phyloP scores from a whole-genome alignment of 2,329 filamentous ascomycete species.

The Eutypella sp. region DNA sequence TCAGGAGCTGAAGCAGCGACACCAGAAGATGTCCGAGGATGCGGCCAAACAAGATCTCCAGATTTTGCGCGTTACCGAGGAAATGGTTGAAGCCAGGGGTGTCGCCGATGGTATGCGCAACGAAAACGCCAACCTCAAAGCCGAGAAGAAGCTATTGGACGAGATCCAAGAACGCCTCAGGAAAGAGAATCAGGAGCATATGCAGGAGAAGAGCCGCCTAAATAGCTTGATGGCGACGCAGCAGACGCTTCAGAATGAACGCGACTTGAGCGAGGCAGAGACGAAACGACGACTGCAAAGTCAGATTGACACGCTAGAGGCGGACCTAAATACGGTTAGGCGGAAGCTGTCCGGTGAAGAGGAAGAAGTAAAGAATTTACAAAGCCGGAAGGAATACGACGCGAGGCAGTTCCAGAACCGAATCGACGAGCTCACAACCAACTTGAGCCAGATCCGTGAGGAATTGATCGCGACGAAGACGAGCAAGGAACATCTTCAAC shows the following conservation, averaged over 20 bases:
- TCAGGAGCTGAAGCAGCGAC: constrained; percentile 77
- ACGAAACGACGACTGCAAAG: constrained; percentile 72
- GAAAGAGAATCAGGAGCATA: constrained; percentile 80
- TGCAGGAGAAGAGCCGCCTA: constrained; percentile 78
- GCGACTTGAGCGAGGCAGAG: constrained; percentile 79
- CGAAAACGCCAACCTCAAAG: constrained; percentile 88
- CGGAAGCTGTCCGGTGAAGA: constrained; percentile 77
- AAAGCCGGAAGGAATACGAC: constrained; percentile 85
- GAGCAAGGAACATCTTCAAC: constrained; percentile 81
- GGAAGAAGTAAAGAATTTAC: constrained; percentile 78
- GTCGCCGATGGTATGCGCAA: constrained; percentile 81
- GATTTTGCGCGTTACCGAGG: constrained; percentile 88
- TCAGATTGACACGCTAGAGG: constrained; percentile 73
- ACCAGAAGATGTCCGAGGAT: constrained; percentile 69
- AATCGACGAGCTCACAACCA: constrained; percentile 84
- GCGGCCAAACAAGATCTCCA: constrained; percentile 85
- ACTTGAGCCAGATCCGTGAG: constrained; percentile 74
- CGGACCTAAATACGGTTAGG: constrained; percentile 72
- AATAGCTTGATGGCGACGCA: constrained; percentile 79
- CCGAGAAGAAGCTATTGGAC: constrained; percentile 92
- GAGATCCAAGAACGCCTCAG: constrained; percentile 83
- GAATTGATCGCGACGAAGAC: constrained; percentile 84
- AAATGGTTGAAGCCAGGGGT: constrained; percentile 80
- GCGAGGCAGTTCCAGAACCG: constrained; percentile 82
- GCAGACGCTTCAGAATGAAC: constrained; percentile 87